Conservation (phyloP, 139 green algal species). For the Nannochloris sp. region DNA sequence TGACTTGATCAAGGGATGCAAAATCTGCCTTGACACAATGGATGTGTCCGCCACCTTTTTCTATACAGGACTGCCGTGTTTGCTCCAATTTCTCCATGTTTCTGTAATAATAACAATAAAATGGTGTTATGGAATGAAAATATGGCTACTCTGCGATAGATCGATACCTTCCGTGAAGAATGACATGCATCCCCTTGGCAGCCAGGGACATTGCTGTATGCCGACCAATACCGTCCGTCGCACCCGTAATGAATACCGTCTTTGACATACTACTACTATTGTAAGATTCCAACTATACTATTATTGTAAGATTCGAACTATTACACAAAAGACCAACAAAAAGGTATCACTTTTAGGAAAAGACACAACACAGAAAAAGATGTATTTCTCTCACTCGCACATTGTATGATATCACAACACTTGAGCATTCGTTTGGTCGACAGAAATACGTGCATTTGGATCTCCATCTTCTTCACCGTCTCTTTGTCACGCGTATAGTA, state of each 20-base stretch:
- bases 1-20: constrained; percentile 25
- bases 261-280: constrained; percentile 1
- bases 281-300: too few species aligned
- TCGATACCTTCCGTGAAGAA: constrained; percentile 44
- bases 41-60: neutral
- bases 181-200: constrained; percentile 30
- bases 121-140: neutral
- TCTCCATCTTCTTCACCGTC: too few species aligned
- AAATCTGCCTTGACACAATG: constrained; percentile 29
- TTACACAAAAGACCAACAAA: constrained; percentile 7
- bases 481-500: too few species aligned
- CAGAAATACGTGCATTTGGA: too few species aligned
- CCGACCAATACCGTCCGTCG: constrained; percentile 59
- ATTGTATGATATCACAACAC: neutral
- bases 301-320: too few species aligned
- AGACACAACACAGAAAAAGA: constrained; percentile 2
- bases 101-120: too few species aligned
- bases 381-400: constrained; percentile 5
- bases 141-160: neutral
- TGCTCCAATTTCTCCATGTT: neutral
- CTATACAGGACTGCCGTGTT: too few species aligned
- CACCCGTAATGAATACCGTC: constrained; percentile 26
- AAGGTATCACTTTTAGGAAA: neutral
- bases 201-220: constrained; percentile 49
- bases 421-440: too few species aligned